Base-by-base conservation (phyloP, 2,329 filamentous ascomycete genomes). In the Apiospora rasikravindrae region DNA sequence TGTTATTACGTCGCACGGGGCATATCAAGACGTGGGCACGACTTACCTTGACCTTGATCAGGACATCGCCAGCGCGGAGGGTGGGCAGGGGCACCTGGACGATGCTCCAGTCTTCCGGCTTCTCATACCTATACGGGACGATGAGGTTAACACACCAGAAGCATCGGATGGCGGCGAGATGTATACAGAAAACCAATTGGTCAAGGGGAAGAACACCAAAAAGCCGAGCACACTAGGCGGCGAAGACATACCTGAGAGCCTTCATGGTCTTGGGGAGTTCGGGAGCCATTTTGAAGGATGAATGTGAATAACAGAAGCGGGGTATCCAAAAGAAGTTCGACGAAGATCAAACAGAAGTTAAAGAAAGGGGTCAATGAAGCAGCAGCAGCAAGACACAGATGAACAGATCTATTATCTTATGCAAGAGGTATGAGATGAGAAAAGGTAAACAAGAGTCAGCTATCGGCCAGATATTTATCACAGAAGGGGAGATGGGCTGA, bases 1-100 rank as follows among this genome's bases (percentile, higher is more conserved):
- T 71, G 70, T 79, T 73, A 78, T 69, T 73, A 72, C 40, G 67
- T 40, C 8, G 57, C 51, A 33, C 24, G 22, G n/a, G 29, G 6
- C 40, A 22, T 22, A 7, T 14, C 69, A 47, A n/a, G 40, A 26
- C 33, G 57, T 57, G 64, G 53, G 14, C 33, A 45, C 24, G 49
- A 73, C 78, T 75, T 71, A 88, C 90, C 82, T 92, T 91, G 78
- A 92, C 90, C 82, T 92, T 90, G 82, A 92, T 86, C 77, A 91
- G 82, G 75, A 91, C 84, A 81, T 91, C 89, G 73, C 89, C 87
- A 37, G 89, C 85, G 76, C 89, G 87, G 75, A 91, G 82, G 75
- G 84, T 86, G 26, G 90, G 90, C 8, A 92, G 86, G 74, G 90
- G 89, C 47, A 91, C 87, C 14, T 89, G 83, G 75, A 92, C 89